Evolutionary conservation across 495 filamentous ascomycete genomes (phyloP), one percentile per base, ranked within the genome.

Genomic region (Penicillium odoratum): DNA sequence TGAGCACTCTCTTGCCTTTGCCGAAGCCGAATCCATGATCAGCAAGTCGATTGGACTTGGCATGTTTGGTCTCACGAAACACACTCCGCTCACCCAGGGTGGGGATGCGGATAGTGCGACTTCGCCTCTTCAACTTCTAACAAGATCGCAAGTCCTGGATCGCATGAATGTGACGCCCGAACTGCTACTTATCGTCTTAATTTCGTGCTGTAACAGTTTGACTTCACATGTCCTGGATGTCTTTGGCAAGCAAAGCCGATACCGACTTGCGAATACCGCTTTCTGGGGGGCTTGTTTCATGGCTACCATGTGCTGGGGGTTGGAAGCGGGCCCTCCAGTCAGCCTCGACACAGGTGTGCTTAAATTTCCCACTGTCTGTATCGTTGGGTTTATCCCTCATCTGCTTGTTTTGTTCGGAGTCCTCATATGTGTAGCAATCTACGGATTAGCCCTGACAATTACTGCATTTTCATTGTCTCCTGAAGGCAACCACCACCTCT

Each of bases 1-100:
- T 67, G 94, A 98, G 62, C 92, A 97, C 67, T 98, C 94, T 0
- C 77, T 98, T 13, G 94, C 94, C 0, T 98, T 98, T 72, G 91
- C 94, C 2, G 95, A 98, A 70, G 92, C 94, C 4, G 95, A 98
- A 67, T 88, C 90, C 10, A 87, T 91, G 59, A 84, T 96, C 42
- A 83, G 86, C 64, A 87, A 83, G 54, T 85, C 88, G 5, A 80
- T 95, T 3, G 89, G 88, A 3, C 83, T 89, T 61, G 83, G 84
- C 9, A 61, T 88, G 15, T 88, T 91, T 71, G 82, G 83, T 49
- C 69, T 75, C 26, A 57, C 72, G 7, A 82, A 77, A 56, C 61
- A 70, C 59, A 72, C 56, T 38, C 62, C 64, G 21, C 56, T 69
- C 16, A 64, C 48, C 33, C 70, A 60, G 60, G 68, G 63, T 21